Evolutionary conservation across 106 monocot genomes (phyloP), one percentile per base, ranked within the genome.

Genomic region (Acorus gramineus): DNA sequence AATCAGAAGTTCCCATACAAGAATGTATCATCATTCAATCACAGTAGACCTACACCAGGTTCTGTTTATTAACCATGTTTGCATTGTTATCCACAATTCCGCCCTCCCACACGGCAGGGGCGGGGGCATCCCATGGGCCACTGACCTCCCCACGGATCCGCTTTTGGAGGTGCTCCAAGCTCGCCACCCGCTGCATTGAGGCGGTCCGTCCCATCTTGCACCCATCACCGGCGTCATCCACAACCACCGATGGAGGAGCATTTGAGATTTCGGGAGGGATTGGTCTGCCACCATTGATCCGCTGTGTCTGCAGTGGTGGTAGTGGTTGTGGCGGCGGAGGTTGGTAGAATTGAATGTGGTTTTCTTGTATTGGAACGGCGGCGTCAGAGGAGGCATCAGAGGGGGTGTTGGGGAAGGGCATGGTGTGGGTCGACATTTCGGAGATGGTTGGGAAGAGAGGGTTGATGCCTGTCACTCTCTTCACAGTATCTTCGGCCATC

Each of bases 151-250:
- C 58, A 11, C 50, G 50, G 43, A 66, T 59, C 56, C 50, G 56
- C 52, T 65, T 73, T 59, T 73, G 73, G 46, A 73, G 65, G 64
- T 66, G 63, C 57, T 73, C 73, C 58, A 66, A 48, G 58, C 66
- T 73, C 51, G 65, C 65, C 7, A 73, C 73, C 14, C 65, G 48
- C 53, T 11, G 63, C 48, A 73, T 58, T 4, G 73, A 50, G 11
- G 58, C 7, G 8, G 57, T 47, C 52, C 56, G 47, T n/a, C 43
- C 72, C 55, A 64, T 49, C 72, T 64, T 64, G 54, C 56, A 46
- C 4, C 53, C 57, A 48, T 8, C 72, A 11, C 48, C 61, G 28
- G 53, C 3, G 10, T 4, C 13, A 28, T 43, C 2, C 43, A 9
- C 59, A 9, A 3, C 52, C 14, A 8, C 14, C 6, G 7, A n/a